phyloP scores from a whole-genome alignment of 2,329 filamentous ascomycete species.

The Trichoderma aggressivum region DNA sequence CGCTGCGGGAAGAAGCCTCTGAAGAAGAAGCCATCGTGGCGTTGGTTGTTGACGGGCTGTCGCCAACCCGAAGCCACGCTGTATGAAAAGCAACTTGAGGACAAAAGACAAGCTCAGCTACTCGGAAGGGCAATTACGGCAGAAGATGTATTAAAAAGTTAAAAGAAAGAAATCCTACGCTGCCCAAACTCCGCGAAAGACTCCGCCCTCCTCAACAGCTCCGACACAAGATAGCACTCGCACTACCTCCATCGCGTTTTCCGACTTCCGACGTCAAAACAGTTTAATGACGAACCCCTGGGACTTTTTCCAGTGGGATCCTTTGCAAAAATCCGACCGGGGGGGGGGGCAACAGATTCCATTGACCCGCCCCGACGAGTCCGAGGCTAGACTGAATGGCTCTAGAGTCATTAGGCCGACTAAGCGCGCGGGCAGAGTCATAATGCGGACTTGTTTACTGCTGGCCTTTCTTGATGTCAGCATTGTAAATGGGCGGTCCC shows the following conservation, averaged over 20 bases:
- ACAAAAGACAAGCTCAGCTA: background rate
- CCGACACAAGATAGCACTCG: background rate
- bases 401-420: background rate
- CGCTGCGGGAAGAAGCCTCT: background rate
- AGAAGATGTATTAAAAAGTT: background rate
- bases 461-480: background rate
- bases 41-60: background rate
- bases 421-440: conserved; percentile 1
- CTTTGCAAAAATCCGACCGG: background rate
- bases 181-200: conserved; percentile 1
- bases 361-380: background rate
- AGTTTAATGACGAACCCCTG: background rate
- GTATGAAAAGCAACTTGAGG: background rate
- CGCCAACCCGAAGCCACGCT: background rate
- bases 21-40: background rate
- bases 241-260: background rate
- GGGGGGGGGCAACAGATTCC: background rate
- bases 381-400: conserved; percentile 2
- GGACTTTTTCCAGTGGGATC: background rate
- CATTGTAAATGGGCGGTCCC: background rate
- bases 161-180: background rate
- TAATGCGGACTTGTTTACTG: background rate
- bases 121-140: background rate
- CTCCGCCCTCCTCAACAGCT: background rate
- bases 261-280: conserved; percentile 4